Base-by-base conservation (phyloP, 2,329 filamentous ascomycete species). In the Plectosphaerella cucumerina region DNA sequence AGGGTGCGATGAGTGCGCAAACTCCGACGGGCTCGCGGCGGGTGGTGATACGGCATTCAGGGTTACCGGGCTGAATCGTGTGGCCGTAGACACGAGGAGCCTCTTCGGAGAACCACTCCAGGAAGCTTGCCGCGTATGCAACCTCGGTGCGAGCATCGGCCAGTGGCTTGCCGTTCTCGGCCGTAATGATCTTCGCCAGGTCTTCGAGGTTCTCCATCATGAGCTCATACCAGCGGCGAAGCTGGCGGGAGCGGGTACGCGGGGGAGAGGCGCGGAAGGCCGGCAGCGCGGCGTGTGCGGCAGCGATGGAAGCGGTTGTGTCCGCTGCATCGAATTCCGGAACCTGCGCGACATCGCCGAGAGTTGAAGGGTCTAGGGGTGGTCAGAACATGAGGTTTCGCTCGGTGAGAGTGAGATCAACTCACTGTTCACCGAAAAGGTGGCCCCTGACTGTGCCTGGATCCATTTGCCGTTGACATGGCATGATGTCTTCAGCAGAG, bases 401-500 rank as follows among this genome's bases (percentile, higher is more conserved):
- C 10, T n/a, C n/a, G 35, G 15, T 20, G 4, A 21, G 6, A 44
- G 26, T 5, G 17, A 14, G 42, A 3, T 6, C 14, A 18, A 14
- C 17, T 6, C 10, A 84, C 82, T 82, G 58, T 78, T 75, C 51
- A 91, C 84, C 60, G 88, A 80, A 64, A 92, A 93, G 43, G 81
- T 87, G 74, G 88, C 79, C 56, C 85, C 84, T 2, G 86, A 89
- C 60, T 82, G 78, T 54, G 87, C 86, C 58, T 73, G 73, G 51
- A 90, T 79, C 84, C 87, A 93, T 76, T 89, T 76, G 61, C 88
- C 89, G 66, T 92, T 87, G 62, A 92, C 81, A 63, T 87, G 91
- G 54, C 81, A 76, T 64, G 86, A 77, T 55, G 79, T 78, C 67
- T 87, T 90, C 60, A 92, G 76, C 47, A 93, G 77, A 34, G 80